These are phyloP conservation scores for Agrocybe pediades DNA, from an alignment of 768 basidiomycete species.

Conservation along the genomic window DNA sequence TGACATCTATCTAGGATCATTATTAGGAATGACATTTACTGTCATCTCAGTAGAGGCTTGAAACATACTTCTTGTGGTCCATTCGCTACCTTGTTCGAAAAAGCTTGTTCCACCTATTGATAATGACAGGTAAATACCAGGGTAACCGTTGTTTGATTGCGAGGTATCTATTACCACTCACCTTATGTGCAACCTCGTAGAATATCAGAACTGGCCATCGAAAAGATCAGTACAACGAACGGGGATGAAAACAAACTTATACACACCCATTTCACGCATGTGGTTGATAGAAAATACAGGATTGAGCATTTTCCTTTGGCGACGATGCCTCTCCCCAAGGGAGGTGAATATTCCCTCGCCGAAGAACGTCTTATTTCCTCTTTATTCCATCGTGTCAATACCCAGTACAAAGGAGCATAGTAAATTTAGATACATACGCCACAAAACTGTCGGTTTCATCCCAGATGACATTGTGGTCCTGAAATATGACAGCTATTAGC, in stretches of 20 bases:
- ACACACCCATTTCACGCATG: too few species aligned
- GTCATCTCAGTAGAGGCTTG: constrained; percentile 1
- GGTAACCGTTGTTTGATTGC: not conserved
- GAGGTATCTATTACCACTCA: constrained; percentile 11
- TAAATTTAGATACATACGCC: constrained; percentile 13
- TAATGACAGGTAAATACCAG: constrained; percentile 24
- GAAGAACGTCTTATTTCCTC: constrained; percentile 21
- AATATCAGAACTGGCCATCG: constrained; percentile 31
- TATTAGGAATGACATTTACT: not conserved
- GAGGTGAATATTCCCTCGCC: constrained; percentile 29
- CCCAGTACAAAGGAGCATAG: not conserved
- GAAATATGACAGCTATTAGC: not conserved
- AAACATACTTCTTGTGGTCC: constrained; percentile 32
- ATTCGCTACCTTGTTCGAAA: constrained; percentile 22
- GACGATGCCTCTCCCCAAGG: constrained; percentile 35
- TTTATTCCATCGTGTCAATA: not conserved
- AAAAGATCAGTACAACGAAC: constrained; percentile 8
- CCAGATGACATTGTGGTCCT: constrained; percentile 32
- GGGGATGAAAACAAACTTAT: too few species aligned
- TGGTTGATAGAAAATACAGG: constrained; percentile 44
- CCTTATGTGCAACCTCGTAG: constrained; percentile 30
- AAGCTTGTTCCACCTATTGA: constrained; percentile 26
- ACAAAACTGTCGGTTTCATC: constrained; percentile 27
- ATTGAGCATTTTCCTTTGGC: constrained; percentile 44
- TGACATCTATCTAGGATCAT: constrained; percentile 35